Base-by-base conservation (phyloP, 2,329 filamentous ascomycete species). In the Phialophora chinensis region DNA sequence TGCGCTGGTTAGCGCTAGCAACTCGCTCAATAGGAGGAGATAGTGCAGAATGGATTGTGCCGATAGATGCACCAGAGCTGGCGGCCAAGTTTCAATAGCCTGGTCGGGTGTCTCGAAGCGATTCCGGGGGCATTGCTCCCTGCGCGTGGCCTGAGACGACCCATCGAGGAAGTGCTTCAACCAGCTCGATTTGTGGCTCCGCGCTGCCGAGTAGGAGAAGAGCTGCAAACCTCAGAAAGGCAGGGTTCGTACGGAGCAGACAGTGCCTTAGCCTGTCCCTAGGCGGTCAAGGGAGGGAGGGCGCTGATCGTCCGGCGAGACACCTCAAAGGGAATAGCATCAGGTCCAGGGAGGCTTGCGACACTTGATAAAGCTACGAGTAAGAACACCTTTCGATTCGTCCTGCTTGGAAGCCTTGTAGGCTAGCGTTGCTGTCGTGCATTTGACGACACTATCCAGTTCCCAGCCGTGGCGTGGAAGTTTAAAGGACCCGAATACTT, bases 351-450 rank as follows among this genome's bases (percentile, higher is more conserved):
- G 57, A 7, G n/a, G n/a, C n/a, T 14, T 60, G 38, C 23, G 31
- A 60, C 42, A 47, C 57, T 44, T 49, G 42, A 60, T 25, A 50
- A 60, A 47, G 42, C n/a, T 27, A 52, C 29, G 29, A 31, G 29
- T 6, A 6, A 8, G 20, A 52, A 52, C 7, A 14, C 10, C 20
- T 4, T 23, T 52, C 20, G 20, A 52, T 52, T 27, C 25, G 49
- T 4, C n/a, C n/a, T 25, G 20, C 25, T 25, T 25, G 25, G 8
- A 4, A 4, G 20, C 49, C 20, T 52, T 52, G 20, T 25, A 52
- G 14, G 2, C 57, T 20, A 44, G 38, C 38, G 38, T 6, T n/a
- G 6, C 14, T 17, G 14, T 44, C 38, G 8, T n/a, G 38, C 38
- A 44, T 7, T 44, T n/a, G 14, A n/a, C 17, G 38, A 44, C 17